Evolutionary conservation across 1,284 basidiomycete genomes (phyloP).

Genomic region (Rhodotorula sp.): DNA sequence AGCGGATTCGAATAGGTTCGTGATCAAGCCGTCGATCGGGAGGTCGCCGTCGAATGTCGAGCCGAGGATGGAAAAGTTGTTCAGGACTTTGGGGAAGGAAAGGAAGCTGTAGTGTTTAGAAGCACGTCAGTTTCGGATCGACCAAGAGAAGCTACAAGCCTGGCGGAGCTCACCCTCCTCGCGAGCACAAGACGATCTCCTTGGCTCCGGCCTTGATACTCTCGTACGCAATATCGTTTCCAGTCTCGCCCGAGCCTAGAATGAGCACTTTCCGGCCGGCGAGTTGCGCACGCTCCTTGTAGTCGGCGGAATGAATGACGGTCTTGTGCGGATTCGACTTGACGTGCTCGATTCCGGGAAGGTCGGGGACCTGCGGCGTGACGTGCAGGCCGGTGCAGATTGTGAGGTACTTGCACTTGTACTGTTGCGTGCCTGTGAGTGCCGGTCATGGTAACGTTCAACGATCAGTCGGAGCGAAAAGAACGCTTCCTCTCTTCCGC

Average conservation of each 20-base stretch:
- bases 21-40: conserved; percentile 63
- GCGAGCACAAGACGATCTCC: conserved; percentile 60
- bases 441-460: too few species aligned
- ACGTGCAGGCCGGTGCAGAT: conserved; percentile 55
- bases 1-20: conserved; percentile 59
- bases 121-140: conserved; percentile 48
- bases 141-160: not conserved
- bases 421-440: conserved; percentile 33
- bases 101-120: conserved; percentile 54
- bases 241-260: conserved; percentile 64
- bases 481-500: not conserved
- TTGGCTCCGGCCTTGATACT: conserved; percentile 53
- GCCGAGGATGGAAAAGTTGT: conserved; percentile 63
- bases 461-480: too few species aligned
- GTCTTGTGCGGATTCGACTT: conserved; percentile 28
- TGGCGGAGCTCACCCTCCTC: conserved; percentile 52
- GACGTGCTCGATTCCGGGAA: conserved; percentile 53
- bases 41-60: conserved; percentile 55
- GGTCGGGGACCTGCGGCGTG: conserved; percentile 55
- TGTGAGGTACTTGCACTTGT: conserved; percentile 51
- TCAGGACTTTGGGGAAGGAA: conserved; percentile 64
- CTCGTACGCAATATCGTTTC: conserved; percentile 62
- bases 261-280: conserved; percentile 57
- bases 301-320: conserved; percentile 58
- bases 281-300: conserved; percentile 57